Evolutionary conservation across 2,329 filamentous ascomycete species (phyloP), one percentile per base, ranked within the genome.

Genomic region (Emericellopsis cladophorae): DNA sequence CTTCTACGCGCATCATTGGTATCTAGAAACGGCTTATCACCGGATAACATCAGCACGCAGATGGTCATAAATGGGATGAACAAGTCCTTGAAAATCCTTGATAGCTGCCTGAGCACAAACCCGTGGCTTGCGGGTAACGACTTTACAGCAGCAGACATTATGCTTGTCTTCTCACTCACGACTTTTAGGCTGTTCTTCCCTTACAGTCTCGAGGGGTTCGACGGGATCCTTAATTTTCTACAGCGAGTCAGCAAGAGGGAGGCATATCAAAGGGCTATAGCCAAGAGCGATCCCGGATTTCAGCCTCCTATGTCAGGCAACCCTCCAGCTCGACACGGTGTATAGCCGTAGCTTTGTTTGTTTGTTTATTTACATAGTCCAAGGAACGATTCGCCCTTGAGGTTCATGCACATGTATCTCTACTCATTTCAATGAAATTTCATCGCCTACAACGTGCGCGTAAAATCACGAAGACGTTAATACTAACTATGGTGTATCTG

Each of bases 91-190:
- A 64, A 79, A 21, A 52, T 58, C 2, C 44, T 81, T 21, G 65
- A 83, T 32, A 54, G 66, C 3, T 59, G 71, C 10, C 52, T 84
- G 3, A 48, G 46, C 4, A 44, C 56, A 1, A 68, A 62, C 31
- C 52, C 60, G 7, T 84, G 69, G 64, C 57, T 84, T 18, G 76
- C 73, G 0, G 81, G 80, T 2, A 58, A 67, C 0, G 64, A 77
- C 40, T 74, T 84, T 43, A 81, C 75, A 0, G 75, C 65, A 1
- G 81, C 80, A 1, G 81, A 85, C 55, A 62, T 81, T 32, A 81
- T 84, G 76, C 61, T 59, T 5, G 65, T 79, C 1, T 81, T 72
- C 49, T 62, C 65, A 11, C 57, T 84, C 26, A 80, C 77, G 1
- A 83, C 76, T 2, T 68, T 76, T 65, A 62, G 79, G n/a, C 60